Evolutionary conservation across 2,329 filamentous ascomycete species (phyloP).

Genomic region (Exophiala xenobiotica): DNA sequence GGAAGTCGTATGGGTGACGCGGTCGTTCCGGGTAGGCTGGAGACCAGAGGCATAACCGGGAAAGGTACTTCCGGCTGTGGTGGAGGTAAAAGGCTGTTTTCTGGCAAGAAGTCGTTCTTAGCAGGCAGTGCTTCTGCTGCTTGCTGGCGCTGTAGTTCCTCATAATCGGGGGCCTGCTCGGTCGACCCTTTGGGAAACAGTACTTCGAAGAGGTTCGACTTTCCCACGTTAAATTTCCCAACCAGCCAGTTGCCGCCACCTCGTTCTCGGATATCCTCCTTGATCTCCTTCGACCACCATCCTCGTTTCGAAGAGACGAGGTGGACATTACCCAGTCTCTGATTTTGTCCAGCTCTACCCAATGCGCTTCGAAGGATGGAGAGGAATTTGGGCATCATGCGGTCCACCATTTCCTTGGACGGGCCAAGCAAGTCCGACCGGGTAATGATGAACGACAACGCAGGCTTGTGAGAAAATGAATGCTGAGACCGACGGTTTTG

Average conservation of each 20-base stretch:
- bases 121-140: conserved; percentile 24
- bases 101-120: conserved; percentile 27
- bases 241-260: conserved; percentile 93
- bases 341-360: conserved; percentile 62
- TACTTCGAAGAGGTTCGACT: conserved; percentile 84
- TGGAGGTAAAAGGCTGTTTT: conserved; percentile 68
- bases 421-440: conserved; percentile 82
- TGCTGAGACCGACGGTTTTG: conserved; percentile 69
- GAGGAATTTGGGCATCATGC: conserved; percentile 79
- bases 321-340: conserved; percentile 83
- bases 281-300: conserved; percentile 90
- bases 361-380: conserved; percentile 75
- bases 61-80: conserved; percentile 70
- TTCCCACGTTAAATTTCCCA: conserved; percentile 97
- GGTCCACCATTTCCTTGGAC: conserved; percentile 78
- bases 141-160: conserved; percentile 37
- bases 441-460: conserved; percentile 83
- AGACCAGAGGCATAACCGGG: conserved; percentile 82
- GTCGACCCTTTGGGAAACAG: conserved; percentile 78
- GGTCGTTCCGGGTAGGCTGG: conserved; percentile 85
- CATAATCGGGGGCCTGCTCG: conserved; percentile 39
- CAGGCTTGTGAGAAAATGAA: conserved; percentile 45
- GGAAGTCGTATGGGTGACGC: conserved; percentile 91
- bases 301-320: conserved; percentile 81
- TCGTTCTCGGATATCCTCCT: conserved; percentile 78